Evolutionary conservation across 2,329 filamentous ascomycete genomes (phyloP).

Genomic region (Alternaria sp.): DNA sequence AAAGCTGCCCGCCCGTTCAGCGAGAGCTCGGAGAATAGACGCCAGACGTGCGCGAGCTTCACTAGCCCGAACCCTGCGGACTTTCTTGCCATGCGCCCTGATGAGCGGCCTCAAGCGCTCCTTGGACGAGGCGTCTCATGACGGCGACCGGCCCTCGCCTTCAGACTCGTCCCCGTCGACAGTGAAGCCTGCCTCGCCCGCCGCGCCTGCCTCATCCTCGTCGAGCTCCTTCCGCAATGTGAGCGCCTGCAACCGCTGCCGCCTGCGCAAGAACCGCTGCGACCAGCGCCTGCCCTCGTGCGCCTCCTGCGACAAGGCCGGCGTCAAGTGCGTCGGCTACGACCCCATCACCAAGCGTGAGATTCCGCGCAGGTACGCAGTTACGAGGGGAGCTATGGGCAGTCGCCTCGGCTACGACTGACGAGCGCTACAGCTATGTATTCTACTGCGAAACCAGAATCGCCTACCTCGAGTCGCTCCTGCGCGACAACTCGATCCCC

Average conservation of each 20-base stretch:
- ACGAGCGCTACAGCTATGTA: slow-evolving; percentile 70
- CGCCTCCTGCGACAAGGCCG: slow-evolving; percentile 90
- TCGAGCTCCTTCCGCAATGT: slow-evolving; percentile 62
- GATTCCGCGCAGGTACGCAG: slow-evolving; percentile 73
- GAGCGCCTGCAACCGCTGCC: slow-evolving; percentile 87
- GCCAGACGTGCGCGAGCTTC: slow-evolving; percentile 8
- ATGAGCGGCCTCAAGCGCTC: slow-evolving; percentile 51
- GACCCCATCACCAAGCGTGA: slow-evolving; percentile 96
- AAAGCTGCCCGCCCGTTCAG: too few relatives aligned
- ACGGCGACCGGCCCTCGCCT: slow-evolving; percentile 41
- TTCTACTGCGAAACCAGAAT: slow-evolving; percentile 92
- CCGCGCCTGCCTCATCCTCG: slow-evolving; percentile 36
- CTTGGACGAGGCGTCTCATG: slow-evolving; percentile 46
- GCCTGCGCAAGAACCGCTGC: slow-evolving; percentile 91
- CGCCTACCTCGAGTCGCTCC: slow-evolving; percentile 78
- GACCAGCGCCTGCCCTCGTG: slow-evolving; percentile 93
- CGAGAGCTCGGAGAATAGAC: not conserved
- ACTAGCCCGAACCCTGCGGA: slow-evolving; percentile 12
- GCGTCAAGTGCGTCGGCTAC: slow-evolving; percentile 89
- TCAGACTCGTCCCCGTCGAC: slow-evolving; percentile 29
- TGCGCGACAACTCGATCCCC: slow-evolving; percentile 71
- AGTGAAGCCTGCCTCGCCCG: slow-evolving; percentile 41
- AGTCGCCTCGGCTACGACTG: slow-evolving; percentile 7
- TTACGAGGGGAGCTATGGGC: not conserved
- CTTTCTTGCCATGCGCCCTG: slow-evolving; percentile 45